phyloP scores from a whole-genome alignment of 352 stramenopile genomes.

The Achlya hypogyna region DNA sequence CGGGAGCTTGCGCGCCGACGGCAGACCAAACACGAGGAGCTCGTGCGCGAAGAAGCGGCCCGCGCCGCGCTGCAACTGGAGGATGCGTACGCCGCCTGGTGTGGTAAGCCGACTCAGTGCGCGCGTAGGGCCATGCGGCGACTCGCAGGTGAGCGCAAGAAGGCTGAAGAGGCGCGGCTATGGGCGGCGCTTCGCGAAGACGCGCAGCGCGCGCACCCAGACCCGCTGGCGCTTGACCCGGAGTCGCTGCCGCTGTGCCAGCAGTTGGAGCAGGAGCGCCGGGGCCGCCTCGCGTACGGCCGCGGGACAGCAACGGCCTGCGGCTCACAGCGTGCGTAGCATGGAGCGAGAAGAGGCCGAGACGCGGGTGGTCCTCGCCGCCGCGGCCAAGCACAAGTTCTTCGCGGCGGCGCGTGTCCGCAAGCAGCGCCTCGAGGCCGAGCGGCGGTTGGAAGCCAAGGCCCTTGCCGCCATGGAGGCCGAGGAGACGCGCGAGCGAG shows the following conservation, averaged over 20 bases:
- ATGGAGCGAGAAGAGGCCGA: slow-evolving; percentile 38
- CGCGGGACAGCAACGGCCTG: neutral
- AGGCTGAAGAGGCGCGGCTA: slow-evolving; percentile 25
- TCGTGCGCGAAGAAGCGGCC: slow-evolving; percentile 23
- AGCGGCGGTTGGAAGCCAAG: slow-evolving; percentile 25
- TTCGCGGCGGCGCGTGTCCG: slow-evolving; percentile 34
- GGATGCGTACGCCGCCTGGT: neutral
- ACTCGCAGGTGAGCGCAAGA: slow-evolving; percentile 35
- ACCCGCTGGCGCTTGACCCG: slow-evolving; percentile 46
- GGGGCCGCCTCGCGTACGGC: slow-evolving; percentile 27
- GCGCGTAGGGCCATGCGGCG: slow-evolving; percentile 25
- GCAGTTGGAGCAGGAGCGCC: slow-evolving; percentile 38
- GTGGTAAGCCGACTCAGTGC: neutral
- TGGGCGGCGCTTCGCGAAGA: slow-evolving; percentile 45
- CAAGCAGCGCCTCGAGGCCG: slow-evolving; percentile 27
- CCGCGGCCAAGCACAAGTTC: slow-evolving; percentile 32
- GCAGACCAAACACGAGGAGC: neutral
- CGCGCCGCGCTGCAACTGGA: neutral
- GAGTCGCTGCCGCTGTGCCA: slow-evolving; percentile 30
- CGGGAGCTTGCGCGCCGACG: too few relatives aligned
- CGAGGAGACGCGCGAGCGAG: slow-evolving; percentile 33
- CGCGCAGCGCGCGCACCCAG: slow-evolving; percentile 36
- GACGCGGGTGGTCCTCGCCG: slow-evolving; percentile 24
- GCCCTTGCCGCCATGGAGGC: slow-evolving; percentile 32
- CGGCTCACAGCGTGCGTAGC: slow-evolving; percentile 5